Conservation (phyloP, 352 stramenopile genomes). For the Thraustochytrium striatum region DNA sequence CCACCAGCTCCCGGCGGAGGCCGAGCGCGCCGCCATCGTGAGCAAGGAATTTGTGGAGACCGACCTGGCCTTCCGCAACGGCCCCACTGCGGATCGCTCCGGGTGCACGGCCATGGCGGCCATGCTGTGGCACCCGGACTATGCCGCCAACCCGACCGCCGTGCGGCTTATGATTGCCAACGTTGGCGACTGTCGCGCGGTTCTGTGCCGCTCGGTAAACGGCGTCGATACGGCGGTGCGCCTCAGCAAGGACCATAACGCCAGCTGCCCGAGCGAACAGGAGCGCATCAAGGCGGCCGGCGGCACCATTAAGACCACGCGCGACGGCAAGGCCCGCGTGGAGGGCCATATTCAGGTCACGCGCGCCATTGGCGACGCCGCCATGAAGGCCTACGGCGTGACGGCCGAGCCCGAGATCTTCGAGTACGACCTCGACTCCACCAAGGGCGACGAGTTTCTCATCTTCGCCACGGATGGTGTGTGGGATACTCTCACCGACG, state of each 20-base stretch:
- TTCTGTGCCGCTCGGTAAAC: slow-evolving; percentile 56
- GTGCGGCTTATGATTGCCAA: slow-evolving; percentile 77
- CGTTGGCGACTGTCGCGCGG: slow-evolving; percentile 70
- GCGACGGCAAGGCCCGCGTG: slow-evolving; percentile 57
- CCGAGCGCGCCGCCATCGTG: background rate
- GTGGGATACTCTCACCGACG: slow-evolving; percentile 69
- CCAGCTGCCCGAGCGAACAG: slow-evolving; percentile 76
- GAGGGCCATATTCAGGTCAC: slow-evolving; percentile 66
- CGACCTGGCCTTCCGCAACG: slow-evolving; percentile 17
- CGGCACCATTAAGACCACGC: slow-evolving; percentile 32
- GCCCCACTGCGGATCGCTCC: slow-evolving; percentile 16
- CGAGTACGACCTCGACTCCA: slow-evolving; percentile 53
- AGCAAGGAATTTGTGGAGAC: background rate
- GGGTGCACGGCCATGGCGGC: slow-evolving; percentile 26
- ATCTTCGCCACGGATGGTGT: slow-evolving; percentile 71
- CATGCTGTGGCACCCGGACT: slow-evolving; percentile 23
- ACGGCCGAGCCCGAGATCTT: slow-evolving; percentile 62
- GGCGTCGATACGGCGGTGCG: slow-evolving; percentile 16
- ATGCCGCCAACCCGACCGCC: slow-evolving; percentile 42
- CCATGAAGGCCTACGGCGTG: slow-evolving; percentile 67
- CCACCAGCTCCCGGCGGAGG: background rate
- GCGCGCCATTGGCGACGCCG: slow-evolving; percentile 66
- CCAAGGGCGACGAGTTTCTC: slow-evolving; percentile 58
- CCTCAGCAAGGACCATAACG: slow-evolving; percentile 81
- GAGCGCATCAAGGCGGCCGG: slow-evolving; percentile 64